Evolutionary conservation across 371 early-diverging fungal species (phyloP), one percentile per base, ranked within the genome.

Genomic region (Zancudomyces culisetae): DNA sequence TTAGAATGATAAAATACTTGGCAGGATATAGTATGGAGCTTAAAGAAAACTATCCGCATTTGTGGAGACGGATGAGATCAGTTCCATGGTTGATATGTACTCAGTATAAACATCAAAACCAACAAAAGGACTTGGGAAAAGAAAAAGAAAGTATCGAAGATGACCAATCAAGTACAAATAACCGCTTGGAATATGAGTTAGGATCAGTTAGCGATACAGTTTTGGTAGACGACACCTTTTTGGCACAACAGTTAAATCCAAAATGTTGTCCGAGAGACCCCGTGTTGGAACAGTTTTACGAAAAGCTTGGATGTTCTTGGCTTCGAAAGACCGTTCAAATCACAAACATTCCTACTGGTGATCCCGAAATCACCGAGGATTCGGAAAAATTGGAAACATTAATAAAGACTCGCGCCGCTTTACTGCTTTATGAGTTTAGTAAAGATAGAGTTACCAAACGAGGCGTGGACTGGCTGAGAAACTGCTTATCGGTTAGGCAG

Each of bases 221-320:
- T 55, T 64, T 92, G 28, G 75, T 79, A 23, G 89, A 92, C 62
- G 88, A 89, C 56, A 71, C 83, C 0, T 76, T 81, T 23, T 66
- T 77, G 2, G 74, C 77, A 15, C 80, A 80, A 55, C 70, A 85
- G 27, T 89, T 92, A 59, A 66, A 70, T 0, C 90, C 90, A 0
- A 61, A 85, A 12, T 68, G 73, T 27, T 77, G 74, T 1, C 83
- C 81, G 0, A 73, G 74, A 67, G 83, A 85, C 21, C 63, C 69
- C 1, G 49, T 71, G 3, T 49, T 83, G n/a, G 82, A 82, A 60
- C 66, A 69, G 0, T 75, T 85, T 30, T 83, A 83, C 62, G 66
- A 69, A 0, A 59, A 60, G 3, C 65, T 91, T 12, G 92, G 92
- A 3, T 77, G 81, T 39, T 60, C 60, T 19, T 77, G 78, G 70